Conservation (phyloP, 805 yeast species). For the Yamadazyma takamatsuzukensis region DNA sequence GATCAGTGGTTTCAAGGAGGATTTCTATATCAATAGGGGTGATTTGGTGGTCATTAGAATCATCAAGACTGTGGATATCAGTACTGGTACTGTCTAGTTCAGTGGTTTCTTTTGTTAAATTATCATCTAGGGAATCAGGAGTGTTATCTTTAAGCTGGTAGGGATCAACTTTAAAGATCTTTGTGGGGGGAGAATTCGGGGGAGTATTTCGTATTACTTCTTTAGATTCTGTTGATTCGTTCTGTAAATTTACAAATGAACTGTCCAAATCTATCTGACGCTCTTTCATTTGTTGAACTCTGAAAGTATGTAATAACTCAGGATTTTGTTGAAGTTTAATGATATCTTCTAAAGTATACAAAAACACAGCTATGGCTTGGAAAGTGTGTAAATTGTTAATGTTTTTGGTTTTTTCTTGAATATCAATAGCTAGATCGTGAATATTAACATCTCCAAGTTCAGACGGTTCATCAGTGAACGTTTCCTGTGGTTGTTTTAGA, state of each 20-base stretch:
- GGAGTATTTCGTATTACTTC: constrained; percentile 10
- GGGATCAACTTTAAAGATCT: constrained; percentile 4
- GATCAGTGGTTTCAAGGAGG: constrained; percentile 9
- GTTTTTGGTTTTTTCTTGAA: constrained; percentile 26
- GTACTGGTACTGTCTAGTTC: background rate
- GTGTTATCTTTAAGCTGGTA: constrained; percentile 14
- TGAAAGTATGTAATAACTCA: constrained; percentile 19
- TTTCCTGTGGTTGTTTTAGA: constrained; percentile 34
- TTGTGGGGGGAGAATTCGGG: constrained; percentile 20
- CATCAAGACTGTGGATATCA: background rate
- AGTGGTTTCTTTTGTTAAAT: background rate
- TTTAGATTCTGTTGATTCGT: background rate
- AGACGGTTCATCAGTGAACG: constrained; percentile 39
- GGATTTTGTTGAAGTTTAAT: constrained; percentile 26
- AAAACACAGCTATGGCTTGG: constrained; percentile 32
- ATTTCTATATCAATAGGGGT: constrained; percentile 8
- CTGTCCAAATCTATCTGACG: constrained; percentile 1
- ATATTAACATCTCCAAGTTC: constrained; percentile 29
- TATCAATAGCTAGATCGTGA: constrained; percentile 33
- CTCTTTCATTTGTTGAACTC: constrained; percentile 22
- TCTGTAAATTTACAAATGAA: too few species aligned
- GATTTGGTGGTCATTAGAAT: background rate
- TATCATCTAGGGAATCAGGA: constrained; percentile 14
- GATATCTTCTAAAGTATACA: constrained; percentile 27
- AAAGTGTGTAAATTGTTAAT: constrained; percentile 31